Conservation (phyloP, 2,329 filamentous ascomycete species). For the Aspergillus latus region DNA sequence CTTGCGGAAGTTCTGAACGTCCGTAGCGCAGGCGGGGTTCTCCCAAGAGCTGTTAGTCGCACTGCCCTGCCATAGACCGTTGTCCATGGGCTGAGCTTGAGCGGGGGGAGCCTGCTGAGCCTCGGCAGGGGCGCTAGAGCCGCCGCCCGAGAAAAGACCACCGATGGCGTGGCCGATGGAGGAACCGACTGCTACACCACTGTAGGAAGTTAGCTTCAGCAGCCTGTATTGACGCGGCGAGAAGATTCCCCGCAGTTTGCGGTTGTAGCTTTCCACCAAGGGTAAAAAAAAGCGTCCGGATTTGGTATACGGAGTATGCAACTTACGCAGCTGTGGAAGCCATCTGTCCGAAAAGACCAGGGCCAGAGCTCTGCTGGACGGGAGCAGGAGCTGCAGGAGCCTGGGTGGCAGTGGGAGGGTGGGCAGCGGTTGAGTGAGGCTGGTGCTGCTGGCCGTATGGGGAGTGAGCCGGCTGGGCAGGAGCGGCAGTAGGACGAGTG, state of each 20-base stretch:
- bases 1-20: slow-evolving; percentile 82
- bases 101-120: slow-evolving; percentile 50
- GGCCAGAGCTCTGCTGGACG: slow-evolving; percentile 60
- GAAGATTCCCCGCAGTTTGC: background rate
- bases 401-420: slow-evolving; percentile 49
- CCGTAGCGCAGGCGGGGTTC: slow-evolving; percentile 69
- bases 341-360: slow-evolving; percentile 94
- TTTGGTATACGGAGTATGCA: slow-evolving; percentile 6
- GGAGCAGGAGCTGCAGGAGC: slow-evolving; percentile 41
- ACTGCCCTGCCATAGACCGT: slow-evolving; percentile 46
- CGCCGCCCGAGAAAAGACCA: slow-evolving; percentile 78
- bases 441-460: slow-evolving; percentile 62
- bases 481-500: slow-evolving; percentile 64
- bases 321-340: slow-evolving; percentile 95
- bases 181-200: slow-evolving; percentile 94
- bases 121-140: slow-evolving; percentile 58
- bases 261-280: background rate
- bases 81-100: slow-evolving; percentile 54
- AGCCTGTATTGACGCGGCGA: no score
- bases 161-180: slow-evolving; percentile 94
- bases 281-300: background rate
- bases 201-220: slow-evolving; percentile 42
- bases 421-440: slow-evolving; percentile 66
- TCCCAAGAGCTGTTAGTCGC: slow-evolving; percentile 51
- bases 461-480: slow-evolving; percentile 56